Percentiles rank a stretch among this genome's conserved stretches.
These are phyloP conservation scores for Myxozyma vanderwaltii DNA, from an alignment of 805 yeast species.

Conservation along the genomic window DNA sequence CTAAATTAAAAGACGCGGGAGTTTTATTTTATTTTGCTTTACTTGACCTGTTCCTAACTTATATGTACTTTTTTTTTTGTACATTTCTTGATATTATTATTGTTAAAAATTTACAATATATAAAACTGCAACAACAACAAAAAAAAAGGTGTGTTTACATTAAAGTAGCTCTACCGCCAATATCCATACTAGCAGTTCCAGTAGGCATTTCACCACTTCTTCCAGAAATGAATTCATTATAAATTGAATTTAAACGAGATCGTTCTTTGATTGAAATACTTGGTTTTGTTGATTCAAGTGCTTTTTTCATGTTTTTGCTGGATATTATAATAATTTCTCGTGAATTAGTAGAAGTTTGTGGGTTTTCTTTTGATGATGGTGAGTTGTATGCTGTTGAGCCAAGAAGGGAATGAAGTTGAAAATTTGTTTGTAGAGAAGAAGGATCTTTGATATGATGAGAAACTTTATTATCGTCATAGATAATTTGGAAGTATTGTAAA, in stretches of 20 bases:
- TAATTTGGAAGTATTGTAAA: conserved; percentile 4
- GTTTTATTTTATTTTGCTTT: too few species aligned
- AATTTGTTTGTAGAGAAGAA: not conserved
- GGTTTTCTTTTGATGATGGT: too few species aligned
- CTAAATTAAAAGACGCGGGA: too few species aligned
- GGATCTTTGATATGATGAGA: not conserved
- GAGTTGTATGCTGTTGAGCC: too few species aligned
- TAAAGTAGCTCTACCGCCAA: conserved; percentile 83
- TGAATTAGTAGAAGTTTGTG: too few species aligned
- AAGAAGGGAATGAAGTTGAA: not conserved
- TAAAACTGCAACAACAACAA: too few species aligned
- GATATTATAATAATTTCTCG: not conserved
- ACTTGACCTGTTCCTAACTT: too few species aligned
- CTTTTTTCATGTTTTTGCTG: conserved; percentile 48
- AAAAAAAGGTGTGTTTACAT: too few species aligned
- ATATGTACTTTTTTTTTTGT: too few species aligned
- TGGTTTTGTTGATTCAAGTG: conserved; percentile 79
- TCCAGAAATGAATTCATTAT: conserved; percentile 69
- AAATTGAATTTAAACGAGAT: conserved; percentile 61
- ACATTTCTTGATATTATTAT: too few species aligned
- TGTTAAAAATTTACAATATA: too few species aligned
- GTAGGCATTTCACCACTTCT: conserved; percentile 88
- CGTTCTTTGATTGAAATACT: conserved; percentile 79
- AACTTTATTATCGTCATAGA: not conserved
- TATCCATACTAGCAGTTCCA: conserved; percentile 74